A percentile compares a stretch with the other conserved stretches of the same genome.
These are phyloP conservation scores for Eutrema heterophyllum DNA, from an alignment of 345 rosid species.

Conservation along the genomic window DNA sequence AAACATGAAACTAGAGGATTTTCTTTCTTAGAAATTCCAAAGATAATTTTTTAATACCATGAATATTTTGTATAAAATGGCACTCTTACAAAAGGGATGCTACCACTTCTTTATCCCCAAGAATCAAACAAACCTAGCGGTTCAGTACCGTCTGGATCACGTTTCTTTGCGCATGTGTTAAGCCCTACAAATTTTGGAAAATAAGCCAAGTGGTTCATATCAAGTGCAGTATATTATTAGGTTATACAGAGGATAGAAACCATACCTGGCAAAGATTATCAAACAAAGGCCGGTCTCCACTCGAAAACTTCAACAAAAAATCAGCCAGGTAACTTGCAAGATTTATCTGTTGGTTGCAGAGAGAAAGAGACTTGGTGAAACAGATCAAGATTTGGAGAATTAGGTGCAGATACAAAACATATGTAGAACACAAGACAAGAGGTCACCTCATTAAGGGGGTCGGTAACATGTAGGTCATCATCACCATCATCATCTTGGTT, in stretches of 20 bases:
- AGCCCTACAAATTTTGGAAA: constrained; percentile 41
- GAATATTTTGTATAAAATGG: neutral
- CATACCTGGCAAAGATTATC: constrained; percentile 68
- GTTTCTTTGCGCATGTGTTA: constrained; percentile 45
- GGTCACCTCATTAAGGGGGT: constrained; percentile 75
- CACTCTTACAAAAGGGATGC: constrained; percentile 6
- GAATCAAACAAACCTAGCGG: constrained; percentile 20
- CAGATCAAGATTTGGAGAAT: neutral
- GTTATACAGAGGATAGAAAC: constrained; percentile 4
- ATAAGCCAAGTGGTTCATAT: constrained; percentile 14
- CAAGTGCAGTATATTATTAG: neutral
- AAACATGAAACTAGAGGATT: neutral
- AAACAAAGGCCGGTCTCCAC: constrained; percentile 47
- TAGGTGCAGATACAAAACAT: neutral
- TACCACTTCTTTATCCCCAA: constrained; percentile 7
- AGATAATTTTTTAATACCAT: neutral
- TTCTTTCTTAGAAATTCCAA: neutral
- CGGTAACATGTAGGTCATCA: constrained; percentile 40
- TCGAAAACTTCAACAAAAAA: constrained; percentile 52
- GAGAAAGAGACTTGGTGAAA: neutral
- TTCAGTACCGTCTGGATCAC: constrained; percentile 45
- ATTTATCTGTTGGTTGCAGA: constrained; percentile 52
- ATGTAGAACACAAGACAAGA: neutral
- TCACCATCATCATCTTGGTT: constrained; percentile 65
- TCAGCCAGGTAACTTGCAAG: constrained; percentile 62